Base-by-base conservation (phyloP, 163 green algal species). In the Scenedesmus sp. region DNA sequence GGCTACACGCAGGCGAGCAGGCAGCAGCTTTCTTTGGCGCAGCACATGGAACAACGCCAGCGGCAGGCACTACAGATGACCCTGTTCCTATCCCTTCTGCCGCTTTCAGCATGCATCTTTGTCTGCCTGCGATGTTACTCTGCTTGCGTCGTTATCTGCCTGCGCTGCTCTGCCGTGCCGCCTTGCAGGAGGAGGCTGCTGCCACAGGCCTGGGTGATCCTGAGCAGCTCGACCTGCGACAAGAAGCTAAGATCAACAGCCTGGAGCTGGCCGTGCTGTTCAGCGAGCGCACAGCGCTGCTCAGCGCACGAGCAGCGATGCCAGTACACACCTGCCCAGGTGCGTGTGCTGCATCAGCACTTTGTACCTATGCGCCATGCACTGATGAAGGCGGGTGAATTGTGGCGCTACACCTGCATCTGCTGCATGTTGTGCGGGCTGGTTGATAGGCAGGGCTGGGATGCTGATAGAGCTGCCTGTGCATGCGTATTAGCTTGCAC, bases 211-310 rank as follows among this genome's bases (percentile, higher is more conserved):
- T 84, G 46, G 46, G n/a, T 55, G 85, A 90, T 73, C 90, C 90
- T 54, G 85, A 91, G 56, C 62, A 88, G 79, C 91, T 98, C 60
- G 96, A 98, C 94, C 94, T 96, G 2, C 94, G 96, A n/a, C 56
- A 90, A 16, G 98, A 99, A 92, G 93, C 99, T 26, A 98, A 97
- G 92, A 89, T 99, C 0, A 94, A 94, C 46, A 66, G 73, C 97
- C 57, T 96, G 66, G 87, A 86, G 56, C 18, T 89, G 52, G 59
- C 87, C 15, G 70, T 56, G 34, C 18, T 73, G 77, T 52, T 92
- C 16, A 76, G 62, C 85, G 59, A 94, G 91, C 87, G 93, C 4
- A 56, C 67, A n/a, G 20, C 26, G 46, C 88, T 95, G 66, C 74
- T 94, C 23, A 74, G 64, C 3, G 70, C 64, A 18, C 85, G 70